Evolutionary conservation across 2,329 filamentous ascomycete genomes (phyloP), one percentile per base, ranked within the genome.

Genomic region (Ophiocordyceps camponoti-leonardi): DNA sequence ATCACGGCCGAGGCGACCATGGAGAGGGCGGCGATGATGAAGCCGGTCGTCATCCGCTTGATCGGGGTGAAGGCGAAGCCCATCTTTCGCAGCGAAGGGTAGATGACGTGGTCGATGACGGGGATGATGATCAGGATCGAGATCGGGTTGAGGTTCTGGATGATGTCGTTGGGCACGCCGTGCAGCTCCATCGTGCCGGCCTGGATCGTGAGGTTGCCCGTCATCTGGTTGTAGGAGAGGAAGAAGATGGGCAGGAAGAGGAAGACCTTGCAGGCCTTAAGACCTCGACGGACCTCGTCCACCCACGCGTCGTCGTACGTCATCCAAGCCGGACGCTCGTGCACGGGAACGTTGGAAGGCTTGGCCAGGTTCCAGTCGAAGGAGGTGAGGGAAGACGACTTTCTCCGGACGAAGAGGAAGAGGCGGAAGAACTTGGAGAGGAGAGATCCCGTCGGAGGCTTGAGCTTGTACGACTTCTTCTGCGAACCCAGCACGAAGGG

Each of bases 261-360:
- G 61, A 84, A 88, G 31, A 86, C 81, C 51, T 74, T 69, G 66
- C 80, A 84, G 47, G 81, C 80, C 53, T 73, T 68, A 47, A 83
- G 66, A 49, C 81, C 83, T 61, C 83, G 79, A 45, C 71, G 70
- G 43, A 87, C 77, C 57, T 88, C 81, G 57, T 86, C 83, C 31
- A 90, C 83, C 83, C 83, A 90, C 45, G 76, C 75, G 52, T 90
- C 85, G 50, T 90, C 83, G 53, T 86, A 87, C 0, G 79, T 83
- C 80, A 88, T 87, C 82, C 82, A 88, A 0, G 46, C 39, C 0
- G 83, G 83, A 46, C 78, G 77, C 50, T 68, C 58, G 1, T 59
- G 60, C 35, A 70, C 64, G 11, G 71, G 64, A 6, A 85, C 67
- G 33, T 68, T 65, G 57, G 77, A 82, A 3, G 83, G 83, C 64